Evolutionary conservation across 2,329 filamentous ascomycete genomes (phyloP).

Genomic region (Claviceps cyperi): DNA sequence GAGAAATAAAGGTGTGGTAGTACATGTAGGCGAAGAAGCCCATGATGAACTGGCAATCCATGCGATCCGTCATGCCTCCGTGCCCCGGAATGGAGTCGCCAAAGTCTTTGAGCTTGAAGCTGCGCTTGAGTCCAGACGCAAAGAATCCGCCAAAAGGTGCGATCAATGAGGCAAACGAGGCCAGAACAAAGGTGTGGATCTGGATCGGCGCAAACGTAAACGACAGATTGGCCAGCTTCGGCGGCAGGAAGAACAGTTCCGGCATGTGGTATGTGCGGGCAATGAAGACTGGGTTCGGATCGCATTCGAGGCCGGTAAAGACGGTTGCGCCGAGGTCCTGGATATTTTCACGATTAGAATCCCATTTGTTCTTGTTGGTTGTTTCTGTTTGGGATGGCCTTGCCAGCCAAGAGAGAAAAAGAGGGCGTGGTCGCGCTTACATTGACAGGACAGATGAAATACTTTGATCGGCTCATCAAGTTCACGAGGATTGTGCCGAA

Average conservation of each 20-base stretch:
- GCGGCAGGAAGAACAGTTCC: conserved; percentile 54
- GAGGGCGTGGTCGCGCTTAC: conserved; percentile 25
- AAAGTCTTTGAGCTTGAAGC: conserved; percentile 99
- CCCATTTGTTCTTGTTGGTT: background rate
- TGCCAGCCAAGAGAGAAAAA: background rate
- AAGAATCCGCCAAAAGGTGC: conserved; percentile 98
- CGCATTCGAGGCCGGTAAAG: conserved; percentile 79
- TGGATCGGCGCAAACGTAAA: conserved; percentile 78
- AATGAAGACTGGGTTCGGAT: conserved; percentile 81
- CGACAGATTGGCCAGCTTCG: conserved; percentile 39
- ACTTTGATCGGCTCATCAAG: conserved; percentile 77
- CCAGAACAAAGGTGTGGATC: conserved; percentile 79
- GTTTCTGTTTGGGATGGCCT: no score
- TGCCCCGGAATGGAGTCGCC: conserved; percentile 96
- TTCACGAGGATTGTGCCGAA: conserved; percentile 74
- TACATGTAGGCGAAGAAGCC: conserved; percentile 98
- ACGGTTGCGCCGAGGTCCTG: conserved; percentile 82
- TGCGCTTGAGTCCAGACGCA: conserved; percentile 90
- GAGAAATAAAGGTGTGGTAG: conserved; percentile 91
- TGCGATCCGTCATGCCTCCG: conserved; percentile 94
- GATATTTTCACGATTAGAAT: background rate
- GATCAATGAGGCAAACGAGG: conserved; percentile 89
- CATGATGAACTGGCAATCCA: conserved; percentile 99
- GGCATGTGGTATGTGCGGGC: conserved; percentile 61
- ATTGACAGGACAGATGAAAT: conserved; percentile 96